Base-by-base conservation (phyloP, 208 protist species). In the Acanthamoeba royreba region DNA sequence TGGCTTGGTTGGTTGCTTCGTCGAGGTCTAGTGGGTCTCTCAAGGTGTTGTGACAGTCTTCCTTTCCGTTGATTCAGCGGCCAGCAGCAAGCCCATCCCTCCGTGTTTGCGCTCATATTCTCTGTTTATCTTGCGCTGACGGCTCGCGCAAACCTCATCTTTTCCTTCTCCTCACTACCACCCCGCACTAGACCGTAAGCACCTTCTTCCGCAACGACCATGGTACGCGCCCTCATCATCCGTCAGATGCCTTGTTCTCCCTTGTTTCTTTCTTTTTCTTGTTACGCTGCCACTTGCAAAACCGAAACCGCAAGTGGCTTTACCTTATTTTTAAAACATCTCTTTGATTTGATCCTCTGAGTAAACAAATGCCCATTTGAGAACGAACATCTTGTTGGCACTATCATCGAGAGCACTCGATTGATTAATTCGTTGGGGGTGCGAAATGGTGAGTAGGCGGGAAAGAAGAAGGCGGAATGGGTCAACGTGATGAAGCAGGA, bases 401-500 rank as follows among this genome's bases (percentile, higher is more conserved):
- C 33, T 19, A 55, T 19, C 35, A 42, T 52, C 58, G n/a, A 69
- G 5, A 69, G 49, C 49, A 13, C 49, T n/a, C 49, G 15, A 58
- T 58, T 58, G n/a, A n/a, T n/a, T n/a, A n/a, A n/a, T n/a, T n/a
- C n/a, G n/a, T n/a, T n/a, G n/a, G n/a, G n/a, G n/a, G n/a, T n/a
- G n/a, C n/a, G n/a, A n/a, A n/a, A n/a, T n/a, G n/a, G n/a, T n/a
- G n/a, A 58, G 72, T 15, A 9, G 8, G 72, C 72, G 0, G 72
- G 72, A 22, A 81, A 81, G 72, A 89, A 89, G 81, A 93, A 93
- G 35, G 91, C 91, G 61, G 74, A 83, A 93, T 93, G 91, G 91
- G 74, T 88, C 46, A 93, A 93, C 72, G 91, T 87, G n/a, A 83
- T 93, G 91, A 93, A 93, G 69, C 91, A 93, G 49, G 91, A 93